Conservation (phyloP, 768 basidiomycete species). For the Mycena belliarum region DNA sequence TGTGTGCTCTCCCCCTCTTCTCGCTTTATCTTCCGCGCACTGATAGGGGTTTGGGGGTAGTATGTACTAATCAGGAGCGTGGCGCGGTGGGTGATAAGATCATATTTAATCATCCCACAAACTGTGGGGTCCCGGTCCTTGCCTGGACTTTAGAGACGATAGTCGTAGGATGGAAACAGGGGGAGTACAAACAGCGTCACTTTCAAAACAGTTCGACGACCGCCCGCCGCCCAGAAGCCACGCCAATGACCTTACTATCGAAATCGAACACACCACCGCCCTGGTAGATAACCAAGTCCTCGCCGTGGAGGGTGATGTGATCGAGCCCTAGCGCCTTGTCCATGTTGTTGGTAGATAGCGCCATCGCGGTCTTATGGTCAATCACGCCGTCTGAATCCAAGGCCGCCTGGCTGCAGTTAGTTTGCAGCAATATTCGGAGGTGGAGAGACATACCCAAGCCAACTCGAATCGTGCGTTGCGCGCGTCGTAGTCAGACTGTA, state of each 20-base stretch:
- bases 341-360: constrained; percentile 43
- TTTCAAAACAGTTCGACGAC: constrained; percentile 39
- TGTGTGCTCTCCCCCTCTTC: too few relatives aligned
- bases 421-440: background rate
- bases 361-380: constrained; percentile 36
- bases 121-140: too few relatives aligned
- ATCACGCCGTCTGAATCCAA: constrained; percentile 42
- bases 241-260: constrained; percentile 44
- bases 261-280: constrained; percentile 44
- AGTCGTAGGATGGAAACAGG: too few relatives aligned
- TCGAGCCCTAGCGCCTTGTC: constrained; percentile 43
- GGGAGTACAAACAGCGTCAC: too few relatives aligned
- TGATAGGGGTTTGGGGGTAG: too few relatives aligned
- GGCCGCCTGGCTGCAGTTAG: constrained; percentile 37
- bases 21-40: too few relatives aligned
- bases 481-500: constrained; percentile 59
- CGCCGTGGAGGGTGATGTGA: constrained; percentile 35
- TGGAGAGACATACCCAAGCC: constrained; percentile 49
- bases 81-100: too few relatives aligned
- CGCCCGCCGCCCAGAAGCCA: constrained; percentile 37
- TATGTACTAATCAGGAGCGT: too few relatives aligned
- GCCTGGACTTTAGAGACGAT: too few relatives aligned
- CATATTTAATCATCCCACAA: too few relatives aligned
- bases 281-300: constrained; percentile 42
- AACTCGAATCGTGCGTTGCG: constrained; percentile 71